phyloP scores from a whole-genome alignment of 108 stramenopile genomes.

The Hondaea fermentalgiana region DNA sequence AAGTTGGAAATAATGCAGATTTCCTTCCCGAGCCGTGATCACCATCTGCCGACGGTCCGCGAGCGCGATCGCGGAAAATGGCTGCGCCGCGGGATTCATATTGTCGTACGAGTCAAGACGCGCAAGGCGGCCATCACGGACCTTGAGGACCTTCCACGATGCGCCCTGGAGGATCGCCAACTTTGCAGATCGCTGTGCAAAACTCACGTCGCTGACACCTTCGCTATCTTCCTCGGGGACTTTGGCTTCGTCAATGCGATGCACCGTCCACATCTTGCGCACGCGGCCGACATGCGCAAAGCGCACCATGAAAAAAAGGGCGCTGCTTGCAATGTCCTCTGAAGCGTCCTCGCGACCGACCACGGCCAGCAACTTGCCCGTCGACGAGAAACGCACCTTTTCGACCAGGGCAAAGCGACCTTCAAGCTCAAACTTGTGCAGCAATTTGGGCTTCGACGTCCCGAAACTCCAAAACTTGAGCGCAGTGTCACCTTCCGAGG shows the following conservation, averaged over 20 bases:
- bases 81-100: neutral
- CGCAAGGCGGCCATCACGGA: neutral
- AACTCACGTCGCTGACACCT: neutral
- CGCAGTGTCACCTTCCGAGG: neutral
- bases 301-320: neutral
- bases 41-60: neutral
- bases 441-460: neutral
- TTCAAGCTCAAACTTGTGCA: neutral
- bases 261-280: neutral
- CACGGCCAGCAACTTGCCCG: neutral
- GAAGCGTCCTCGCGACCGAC: neutral
- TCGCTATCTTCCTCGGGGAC: neutral
- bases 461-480: neutral
- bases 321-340: neutral
- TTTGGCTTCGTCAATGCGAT: neutral
- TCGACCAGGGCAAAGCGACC: neutral
- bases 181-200: neutral
- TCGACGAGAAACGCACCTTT: neutral
- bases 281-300: neutral
- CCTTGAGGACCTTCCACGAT: neutral
- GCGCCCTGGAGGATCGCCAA: neutral
- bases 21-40: neutral
- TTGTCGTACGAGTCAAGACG: neutral
- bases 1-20: neutral
- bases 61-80: neutral